Evolutionary conservation across 1,284 basidiomycete genomes (phyloP), one percentile per base, ranked within the genome.

Genomic region (Trichosporon sp.): DNA sequence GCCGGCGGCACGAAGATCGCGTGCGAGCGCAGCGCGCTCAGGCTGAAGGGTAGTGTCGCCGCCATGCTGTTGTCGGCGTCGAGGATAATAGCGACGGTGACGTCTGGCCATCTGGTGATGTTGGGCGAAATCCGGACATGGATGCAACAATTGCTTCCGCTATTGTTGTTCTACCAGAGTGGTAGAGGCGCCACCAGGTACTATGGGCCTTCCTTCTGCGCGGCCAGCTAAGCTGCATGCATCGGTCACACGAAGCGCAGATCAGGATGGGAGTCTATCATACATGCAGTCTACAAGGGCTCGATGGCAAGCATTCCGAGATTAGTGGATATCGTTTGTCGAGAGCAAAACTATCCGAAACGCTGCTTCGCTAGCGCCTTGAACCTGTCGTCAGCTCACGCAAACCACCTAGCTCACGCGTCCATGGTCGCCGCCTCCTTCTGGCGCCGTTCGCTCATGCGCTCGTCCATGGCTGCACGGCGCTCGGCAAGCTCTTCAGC

Each of bases 341-440:
- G 51, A 27, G 4, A 13, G 25, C 51, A 27, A 21, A 31, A 38
- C 29, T 42, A 42, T 5, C 80, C 80, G 62, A 80, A 82, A 4
- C 79, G 70, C 66, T 80, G 68, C 64, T 75, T 79, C 1, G 81
- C 81, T 69, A 82, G 70, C 15, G 75, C 74, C 67, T 76, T 77
- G 70, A 82, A 78, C 78, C 78, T 80, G 62, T 8, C 11, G 32
- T 65, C 62, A 65, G 34, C 35, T 31, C 23, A 6, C 31, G 11
- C 27, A 23, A n/a, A 12, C 31, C 18, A n/a, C 21, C 35, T 18
- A 75, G 29, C 79, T 73, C 68, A 82, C 82, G 82, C 82, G 9
- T 80, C 80, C 82, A 83, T 83, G 0, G 80, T 83, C 23, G 77
- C 78, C 0, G 71, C 68, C 51, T 83, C 82, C 69, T 83, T 82